These are phyloP conservation scores for Paramecium pentaurelia DNA, from an alignment of 73 alveolate genomes.

Conservation along the genomic window DNA sequence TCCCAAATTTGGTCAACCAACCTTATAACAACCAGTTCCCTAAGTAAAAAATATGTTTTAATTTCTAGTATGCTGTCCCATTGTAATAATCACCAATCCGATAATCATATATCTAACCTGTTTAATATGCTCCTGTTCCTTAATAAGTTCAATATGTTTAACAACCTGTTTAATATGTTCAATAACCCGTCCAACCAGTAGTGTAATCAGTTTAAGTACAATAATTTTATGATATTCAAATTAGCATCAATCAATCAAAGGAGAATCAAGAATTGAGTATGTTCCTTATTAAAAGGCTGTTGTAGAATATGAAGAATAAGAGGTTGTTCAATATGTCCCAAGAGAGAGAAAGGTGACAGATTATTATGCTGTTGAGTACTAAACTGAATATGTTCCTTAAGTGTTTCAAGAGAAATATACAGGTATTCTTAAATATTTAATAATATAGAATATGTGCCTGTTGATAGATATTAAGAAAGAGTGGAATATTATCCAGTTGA, in stretches of 20 bases:
- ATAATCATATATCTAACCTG: not conserved
- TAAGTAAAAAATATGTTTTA: not conserved
- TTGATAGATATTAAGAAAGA: conserved; percentile 40
- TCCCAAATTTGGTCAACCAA: not conserved
- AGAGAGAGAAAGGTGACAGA: conserved; percentile 58
- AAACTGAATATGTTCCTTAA: conserved; percentile 57
- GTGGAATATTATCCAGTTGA: conserved; percentile 51
- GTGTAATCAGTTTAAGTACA: not conserved
- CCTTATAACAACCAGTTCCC: not conserved
- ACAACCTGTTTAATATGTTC: not conserved
- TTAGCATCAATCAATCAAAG: conserved; percentile 27
- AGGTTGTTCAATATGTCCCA: conserved; percentile 53
- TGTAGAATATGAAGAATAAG: conserved; percentile 50
- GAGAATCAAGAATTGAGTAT: conserved; percentile 58
- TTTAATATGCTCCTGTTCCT: not conserved
- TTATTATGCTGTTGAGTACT: conserved; percentile 59
- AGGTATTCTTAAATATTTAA: not conserved
- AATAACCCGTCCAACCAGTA: not conserved
- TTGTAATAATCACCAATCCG: not conserved
- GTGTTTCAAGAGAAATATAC: conserved; percentile 49
- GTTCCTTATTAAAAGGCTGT: conserved; percentile 59
- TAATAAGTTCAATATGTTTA: not conserved
- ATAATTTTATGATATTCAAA: not conserved
- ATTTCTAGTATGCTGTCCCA: not conserved
- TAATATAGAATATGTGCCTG: conserved; percentile 1